Base-by-base conservation (phyloP, 2,329 filamentous ascomycete species). In the Pseudogymnoascus sp. region DNA sequence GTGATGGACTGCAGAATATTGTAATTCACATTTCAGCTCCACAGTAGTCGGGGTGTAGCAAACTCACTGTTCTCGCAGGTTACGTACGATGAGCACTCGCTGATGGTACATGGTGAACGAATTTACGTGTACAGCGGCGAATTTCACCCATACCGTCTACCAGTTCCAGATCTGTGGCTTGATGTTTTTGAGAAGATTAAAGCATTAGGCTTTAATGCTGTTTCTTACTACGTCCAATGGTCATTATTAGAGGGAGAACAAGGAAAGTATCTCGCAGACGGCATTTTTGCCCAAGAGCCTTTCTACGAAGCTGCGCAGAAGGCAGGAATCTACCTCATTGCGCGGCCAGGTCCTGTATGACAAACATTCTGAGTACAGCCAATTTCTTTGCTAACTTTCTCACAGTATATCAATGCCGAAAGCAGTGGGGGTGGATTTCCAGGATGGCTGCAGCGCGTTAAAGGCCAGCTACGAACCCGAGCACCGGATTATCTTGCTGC, bases 101-200 rank as follows among this genome's bases (percentile, higher is more conserved):
- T 89, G 7, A 84, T 84, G 67, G 78, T 89, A 60, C 78, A 83
- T 69, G 85, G 86, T 14, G 83, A 88, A 71, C 78, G 85, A 24
- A 73, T 88, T 60, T 81, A 87, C 70, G 75, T 88, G 33, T 89
- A 84, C 72, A 82, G 79, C 63, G 86, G 84, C 50, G 86, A 89
- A 72, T 81, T 88, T 14, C 85, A 88, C 71, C 84, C 85, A 0
- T 88, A 81, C 60, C 66, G 83, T 68, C 75, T 88, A 0, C 85
- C 86, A 1, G 85, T 88, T 1, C 80, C 84, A 2, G 77, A 78
- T 59, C 77, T 89, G 4, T 87, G 87, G 78, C 78, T 89, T 7
- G 90, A 93, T 67, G 72, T 93, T 1, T 88, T 96, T 68, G 87
- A 95, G 70, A 96, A 96, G 75, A 85, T 93, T 73, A 92, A 89